phyloP scores from a whole-genome alignment of 2,329 filamentous ascomycete genomes.

The Nothopassalora personata region DNA sequence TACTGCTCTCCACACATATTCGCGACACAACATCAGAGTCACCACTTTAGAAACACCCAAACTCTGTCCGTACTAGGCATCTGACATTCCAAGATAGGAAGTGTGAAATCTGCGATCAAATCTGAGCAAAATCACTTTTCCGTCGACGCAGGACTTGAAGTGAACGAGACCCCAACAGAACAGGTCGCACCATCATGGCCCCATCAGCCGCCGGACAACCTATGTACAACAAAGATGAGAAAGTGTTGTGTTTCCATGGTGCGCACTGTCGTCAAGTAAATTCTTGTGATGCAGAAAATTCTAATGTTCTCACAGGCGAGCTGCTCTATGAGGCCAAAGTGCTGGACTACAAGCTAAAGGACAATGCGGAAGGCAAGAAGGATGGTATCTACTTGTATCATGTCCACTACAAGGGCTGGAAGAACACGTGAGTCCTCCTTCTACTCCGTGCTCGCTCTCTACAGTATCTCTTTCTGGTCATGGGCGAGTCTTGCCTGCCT shows the following conservation, averaged over 20 bases:
- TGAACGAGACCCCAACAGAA: not conserved
- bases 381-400: conserved; percentile 72
- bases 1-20: not conserved
- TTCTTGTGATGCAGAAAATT: not conserved
- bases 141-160: not conserved
- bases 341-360: conserved; percentile 65
- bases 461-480: not conserved
- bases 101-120: not conserved
- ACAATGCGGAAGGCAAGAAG: conserved; percentile 57
- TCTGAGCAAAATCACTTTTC: not conserved
- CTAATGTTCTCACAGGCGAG: conserved; percentile 52
- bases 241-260: conserved; percentile 93
- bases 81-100: not conserved
- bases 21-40: not conserved
- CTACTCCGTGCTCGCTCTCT: not conserved
- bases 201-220: conserved; percentile 16
- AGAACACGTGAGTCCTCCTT: conserved; percentile 68
- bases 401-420: conserved; percentile 99
- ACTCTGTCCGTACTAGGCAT: not conserved
- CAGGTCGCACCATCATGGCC: conserved; percentile 12
- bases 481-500: not conserved
- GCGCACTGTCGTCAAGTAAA: conserved; percentile 54
- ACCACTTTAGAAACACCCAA: not conserved
- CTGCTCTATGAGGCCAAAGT: conserved; percentile 97
- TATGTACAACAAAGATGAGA: conserved; percentile 72